Evolutionary conservation across 2,329 filamentous ascomycete species (phyloP), one percentile per base, ranked within the genome.

Genomic region (Boeremia lycopersici): DNA sequence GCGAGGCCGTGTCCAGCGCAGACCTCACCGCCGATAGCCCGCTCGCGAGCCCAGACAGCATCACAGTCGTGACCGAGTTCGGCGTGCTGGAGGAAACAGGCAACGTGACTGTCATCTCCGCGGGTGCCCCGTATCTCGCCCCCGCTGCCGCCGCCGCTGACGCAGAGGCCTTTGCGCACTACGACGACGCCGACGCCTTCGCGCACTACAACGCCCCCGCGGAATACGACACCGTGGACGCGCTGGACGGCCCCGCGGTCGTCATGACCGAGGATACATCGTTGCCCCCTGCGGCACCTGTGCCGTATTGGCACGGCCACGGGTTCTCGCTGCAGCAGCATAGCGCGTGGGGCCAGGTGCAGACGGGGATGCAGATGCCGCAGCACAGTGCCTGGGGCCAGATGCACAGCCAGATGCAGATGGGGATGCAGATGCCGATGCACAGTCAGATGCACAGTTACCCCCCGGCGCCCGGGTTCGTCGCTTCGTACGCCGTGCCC

Each of bases 31-130:
- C 39, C 12, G 56, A 63, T 0, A 52, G 64, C 2, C 61, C 66
- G 4, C 56, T 65, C 10, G 60, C 67, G 2, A 73, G 67, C 44
- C 69, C 70, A 0, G 72, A 73, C 51, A 67, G 64, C 6, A 74
- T 73, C 31, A 73, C 70, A 0, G 70, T 74, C 0, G 73, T 69
- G 1, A 73, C 68, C 0, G 71, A 69, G 10, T 74, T 74, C 41
- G 72, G 71, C 6, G 70, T 73, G 7, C 54, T 62, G 13, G 63
- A 73, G 28, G 72, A 73, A 41, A 65, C 67, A 0, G 70, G 58
- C 34, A 69, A 70, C 26, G 33, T 71, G 30, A 72, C 68, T 2
- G 60, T 63, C 45, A 68, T 74, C 52, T 65, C 61, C 26, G 63
- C 67, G 4, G 59, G 67, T 2, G 69, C 61, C 13, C 62, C 61